Evolutionary conservation across 2,329 filamentous ascomycete genomes (phyloP).

Genomic region (Epichloe sibirici): DNA sequence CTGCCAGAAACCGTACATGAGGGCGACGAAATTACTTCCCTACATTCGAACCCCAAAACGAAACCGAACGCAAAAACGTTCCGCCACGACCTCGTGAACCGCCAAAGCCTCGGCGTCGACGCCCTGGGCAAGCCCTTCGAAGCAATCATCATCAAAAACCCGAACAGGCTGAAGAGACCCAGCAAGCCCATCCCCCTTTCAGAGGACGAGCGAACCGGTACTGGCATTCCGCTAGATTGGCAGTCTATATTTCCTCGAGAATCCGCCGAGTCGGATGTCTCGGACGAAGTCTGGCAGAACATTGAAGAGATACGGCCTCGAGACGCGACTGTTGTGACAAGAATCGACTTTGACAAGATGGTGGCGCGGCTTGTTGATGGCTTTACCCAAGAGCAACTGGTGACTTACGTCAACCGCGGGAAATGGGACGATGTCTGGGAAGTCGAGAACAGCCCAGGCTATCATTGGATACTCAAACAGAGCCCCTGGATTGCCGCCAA

Average conservation of each 20-base stretch:
- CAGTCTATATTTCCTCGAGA: slow-evolving; percentile 17
- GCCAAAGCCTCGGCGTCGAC: slow-evolving; percentile 18
- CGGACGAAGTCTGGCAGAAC: slow-evolving; percentile 28
- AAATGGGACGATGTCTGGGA: not conserved
- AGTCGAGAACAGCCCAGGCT: slow-evolving; percentile 8
- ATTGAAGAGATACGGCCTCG: slow-evolving; percentile 37
- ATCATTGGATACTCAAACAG: slow-evolving; percentile 30
- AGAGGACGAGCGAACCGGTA: slow-evolving; percentile 8
- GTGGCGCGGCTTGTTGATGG: slow-evolving; percentile 26
- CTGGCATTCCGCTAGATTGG: slow-evolving; percentile 16
- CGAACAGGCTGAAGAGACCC: slow-evolving; percentile 16
- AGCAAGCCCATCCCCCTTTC: slow-evolving; percentile 9
- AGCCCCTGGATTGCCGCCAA: slow-evolving; percentile 30
- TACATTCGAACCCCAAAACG: not conserved
- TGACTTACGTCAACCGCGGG: slow-evolving; percentile 24
- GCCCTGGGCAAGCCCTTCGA: slow-evolving; percentile 26
- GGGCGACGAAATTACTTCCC: not conserved
- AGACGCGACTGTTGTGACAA: slow-evolving; percentile 24
- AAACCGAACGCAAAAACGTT: slow-evolving; percentile 4
- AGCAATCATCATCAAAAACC: slow-evolving; percentile 35
- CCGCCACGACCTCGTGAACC: slow-evolving; percentile 16
- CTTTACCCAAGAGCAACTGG: slow-evolving; percentile 35
- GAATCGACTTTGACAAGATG: slow-evolving; percentile 30
- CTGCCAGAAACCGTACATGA: not conserved
- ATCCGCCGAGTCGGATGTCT: slow-evolving; percentile 13